Evolutionary conservation across 1,139 yeast genomes (phyloP).

Genomic region (Yamadazyma aaseri): DNA sequence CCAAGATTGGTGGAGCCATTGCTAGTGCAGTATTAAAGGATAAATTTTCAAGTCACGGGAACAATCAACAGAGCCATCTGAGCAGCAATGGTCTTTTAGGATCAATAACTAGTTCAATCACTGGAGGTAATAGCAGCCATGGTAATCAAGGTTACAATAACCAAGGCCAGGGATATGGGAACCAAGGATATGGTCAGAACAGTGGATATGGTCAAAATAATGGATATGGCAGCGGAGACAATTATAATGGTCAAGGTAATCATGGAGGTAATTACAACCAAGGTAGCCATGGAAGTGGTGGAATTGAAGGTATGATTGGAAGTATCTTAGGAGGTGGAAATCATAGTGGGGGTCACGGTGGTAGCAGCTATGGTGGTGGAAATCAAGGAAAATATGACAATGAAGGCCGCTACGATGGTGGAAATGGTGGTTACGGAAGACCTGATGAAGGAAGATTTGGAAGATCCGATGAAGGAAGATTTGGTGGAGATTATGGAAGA

Average conservation of each 20-base stretch:
- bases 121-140: conserved; percentile 11
- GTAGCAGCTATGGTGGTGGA: conserved; percentile 10
- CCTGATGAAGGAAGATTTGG: conserved; percentile 10
- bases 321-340: conserved; percentile 16
- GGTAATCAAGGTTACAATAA: too few relatives aligned
- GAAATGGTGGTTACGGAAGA: conserved; percentile 13
- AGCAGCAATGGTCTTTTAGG: too few relatives aligned
- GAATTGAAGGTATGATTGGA: conserved; percentile 7
- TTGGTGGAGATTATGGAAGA: conserved; percentile 10
- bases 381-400: conserved; percentile 10
- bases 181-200: conserved; percentile 11
- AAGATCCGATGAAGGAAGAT: conserved; percentile 8
- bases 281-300: conserved; percentile 15
- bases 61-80: too few relatives aligned
- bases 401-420: conserved; percentile 7
- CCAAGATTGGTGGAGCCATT: conserved; percentile 57
- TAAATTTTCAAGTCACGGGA: too few relatives aligned
- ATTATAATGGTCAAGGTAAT: too few relatives aligned
- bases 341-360: conserved; percentile 14
- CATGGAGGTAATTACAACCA: conserved; percentile 6
- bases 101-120: too few relatives aligned
- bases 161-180: too few relatives aligned
- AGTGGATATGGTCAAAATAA: conserved; percentile 13
- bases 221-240: conserved; percentile 8
- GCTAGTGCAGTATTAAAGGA: conserved; percentile 62